phyloP scores from a whole-genome alignment of 257 asterid genomes.

The Solanum boliviense region DNA sequence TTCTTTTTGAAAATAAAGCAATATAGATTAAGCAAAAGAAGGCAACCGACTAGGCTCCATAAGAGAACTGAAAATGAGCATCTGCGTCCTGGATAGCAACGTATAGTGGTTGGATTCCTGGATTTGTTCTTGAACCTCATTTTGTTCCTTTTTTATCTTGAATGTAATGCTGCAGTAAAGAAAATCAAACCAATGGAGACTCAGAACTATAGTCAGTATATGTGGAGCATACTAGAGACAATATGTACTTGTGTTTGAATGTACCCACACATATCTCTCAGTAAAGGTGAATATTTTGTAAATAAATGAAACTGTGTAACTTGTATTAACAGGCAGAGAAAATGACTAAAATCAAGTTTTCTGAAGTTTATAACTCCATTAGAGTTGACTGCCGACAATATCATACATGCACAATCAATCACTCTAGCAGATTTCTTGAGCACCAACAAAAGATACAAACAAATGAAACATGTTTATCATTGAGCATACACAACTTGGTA shows the following conservation, averaged over 20 bases:
- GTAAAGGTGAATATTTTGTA: background rate
- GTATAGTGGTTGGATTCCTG: slow-evolving; percentile 54
- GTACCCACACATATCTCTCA: background rate
- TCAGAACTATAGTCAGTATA: slow-evolving; percentile 26
- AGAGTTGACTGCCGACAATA: background rate
- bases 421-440: background rate
- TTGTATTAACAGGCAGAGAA: background rate
- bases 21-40: slow-evolving; percentile 55
- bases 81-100: slow-evolving; percentile 82
- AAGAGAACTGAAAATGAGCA: slow-evolving; percentile 34
- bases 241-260: background rate
- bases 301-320: background rate
- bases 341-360: background rate
- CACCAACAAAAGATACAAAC: background rate
- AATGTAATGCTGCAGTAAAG: slow-evolving; percentile 43
- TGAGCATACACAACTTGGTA: background rate
- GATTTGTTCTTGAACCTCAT: slow-evolving; percentile 70
- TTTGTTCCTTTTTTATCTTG: slow-evolving; percentile 46
- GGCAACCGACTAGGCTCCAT: slow-evolving; percentile 61
- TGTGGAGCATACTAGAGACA: background rate
- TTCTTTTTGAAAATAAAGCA: slow-evolving; percentile 26
- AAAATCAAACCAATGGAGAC: slow-evolving; percentile 30
- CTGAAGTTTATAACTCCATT: background rate
- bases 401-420: background rate
- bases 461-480: background rate